These are phyloP conservation scores for Physocladia obscura DNA, from an alignment of 192 early-diverging fungal species.

Conservation along the genomic window DNA sequence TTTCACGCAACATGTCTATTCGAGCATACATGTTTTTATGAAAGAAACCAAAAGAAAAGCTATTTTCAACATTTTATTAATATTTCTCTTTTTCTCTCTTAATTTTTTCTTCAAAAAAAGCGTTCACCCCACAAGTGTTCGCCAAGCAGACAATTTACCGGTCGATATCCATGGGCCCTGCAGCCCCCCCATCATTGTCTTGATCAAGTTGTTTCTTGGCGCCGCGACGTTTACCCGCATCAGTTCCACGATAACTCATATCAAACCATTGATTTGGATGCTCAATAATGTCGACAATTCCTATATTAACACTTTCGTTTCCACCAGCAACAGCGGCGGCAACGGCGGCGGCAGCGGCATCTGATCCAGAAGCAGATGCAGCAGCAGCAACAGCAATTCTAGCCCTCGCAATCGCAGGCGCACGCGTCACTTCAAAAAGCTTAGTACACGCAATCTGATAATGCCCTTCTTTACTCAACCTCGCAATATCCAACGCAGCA, in stretches of 20 bases:
- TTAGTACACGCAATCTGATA: constrained; percentile 92
- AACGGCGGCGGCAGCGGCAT: constrained; percentile 8
- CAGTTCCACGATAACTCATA: constrained; percentile 47
- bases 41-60: background rate
- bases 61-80: background rate
- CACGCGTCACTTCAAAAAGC: constrained; percentile 74
- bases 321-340: background rate
- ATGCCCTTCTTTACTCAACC: constrained; percentile 70
- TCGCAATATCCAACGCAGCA: constrained; percentile 64
- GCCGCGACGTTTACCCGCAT: constrained; percentile 22
- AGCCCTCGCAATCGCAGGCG: constrained; percentile 20
- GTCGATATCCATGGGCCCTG: constrained; percentile 29
- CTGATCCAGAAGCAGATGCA: background rate
- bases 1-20: background rate
- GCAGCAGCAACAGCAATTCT: background rate
- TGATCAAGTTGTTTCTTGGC: background rate
- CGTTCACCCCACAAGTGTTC: background rate
- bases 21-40: background rate
- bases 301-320: constrained; percentile 8
- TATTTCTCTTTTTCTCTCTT: background rate
- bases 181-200: background rate
- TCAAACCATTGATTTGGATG: constrained; percentile 97
- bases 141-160: too few species aligned
- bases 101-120: background rate
- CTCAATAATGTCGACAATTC: constrained; percentile 67